These are phyloP conservation scores for Solanum aculeatissimum DNA, from an alignment of 305 asterid species.

Conservation along the genomic window DNA sequence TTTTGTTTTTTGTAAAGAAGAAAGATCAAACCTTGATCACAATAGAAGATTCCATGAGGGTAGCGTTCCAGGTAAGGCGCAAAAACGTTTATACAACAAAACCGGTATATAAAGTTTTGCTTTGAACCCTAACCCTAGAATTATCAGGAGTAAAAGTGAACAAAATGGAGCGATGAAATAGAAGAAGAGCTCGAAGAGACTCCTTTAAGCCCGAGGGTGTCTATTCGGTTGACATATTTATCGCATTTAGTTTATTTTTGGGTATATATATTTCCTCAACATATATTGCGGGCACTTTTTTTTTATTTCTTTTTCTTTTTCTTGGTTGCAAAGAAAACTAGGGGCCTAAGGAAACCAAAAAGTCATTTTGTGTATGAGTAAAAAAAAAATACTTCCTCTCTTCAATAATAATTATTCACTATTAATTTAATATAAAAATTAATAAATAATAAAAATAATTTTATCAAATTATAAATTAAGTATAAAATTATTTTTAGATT, in stretches of 20 bases:
- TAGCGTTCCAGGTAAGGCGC: constrained; percentile 30
- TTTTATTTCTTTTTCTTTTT: background rate
- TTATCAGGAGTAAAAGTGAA: background rate
- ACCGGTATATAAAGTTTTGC: background rate
- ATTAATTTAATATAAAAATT: no score
- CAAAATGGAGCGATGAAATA: background rate
- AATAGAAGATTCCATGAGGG: constrained; percentile 27
- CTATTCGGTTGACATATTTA: background rate
- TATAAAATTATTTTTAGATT: no score
- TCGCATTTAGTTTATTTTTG: background rate
- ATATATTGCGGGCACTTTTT: background rate
- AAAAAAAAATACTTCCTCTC: no score
- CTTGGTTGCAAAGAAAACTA: constrained; percentile 6
- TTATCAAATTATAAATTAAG: no score
- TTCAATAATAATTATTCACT: no score
- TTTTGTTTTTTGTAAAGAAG: background rate
- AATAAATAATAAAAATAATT: no score
- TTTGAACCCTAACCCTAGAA: constrained; percentile 6
- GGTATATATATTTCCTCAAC: background rate
- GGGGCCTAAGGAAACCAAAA: background rate
- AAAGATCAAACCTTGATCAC: constrained; percentile 58
- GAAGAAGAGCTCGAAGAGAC: background rate
- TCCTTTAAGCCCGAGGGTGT: constrained; percentile 1
- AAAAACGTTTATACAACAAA: background rate
- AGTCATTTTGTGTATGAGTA: no score